Percentiles rank a stretch among this genome's conserved stretches.
These are phyloP conservation scores for Globisporangium splendens DNA, from an alignment of 352 stramenopile species.

Conservation along the genomic window DNA sequence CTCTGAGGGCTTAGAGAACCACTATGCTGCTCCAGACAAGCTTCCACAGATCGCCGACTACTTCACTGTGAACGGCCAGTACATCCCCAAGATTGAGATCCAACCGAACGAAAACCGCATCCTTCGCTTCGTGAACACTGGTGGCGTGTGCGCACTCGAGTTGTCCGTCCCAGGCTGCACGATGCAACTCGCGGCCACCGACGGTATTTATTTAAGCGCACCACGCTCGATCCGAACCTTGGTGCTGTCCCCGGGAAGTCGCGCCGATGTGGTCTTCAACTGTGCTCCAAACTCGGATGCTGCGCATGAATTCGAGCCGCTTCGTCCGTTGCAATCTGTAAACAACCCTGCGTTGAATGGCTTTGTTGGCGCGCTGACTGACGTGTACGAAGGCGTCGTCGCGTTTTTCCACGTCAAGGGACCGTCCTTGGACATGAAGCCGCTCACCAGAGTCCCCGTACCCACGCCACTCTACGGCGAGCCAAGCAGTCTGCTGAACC, in stretches of 20 bases:
- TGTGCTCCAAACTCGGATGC: slow-evolving; percentile 32
- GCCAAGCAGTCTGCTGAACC: slow-evolving; percentile 31
- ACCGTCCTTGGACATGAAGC: slow-evolving; percentile 22
- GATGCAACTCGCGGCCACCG: slow-evolving; percentile 44
- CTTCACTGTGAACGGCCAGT: slow-evolving; percentile 71
- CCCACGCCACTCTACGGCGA: slow-evolving; percentile 38
- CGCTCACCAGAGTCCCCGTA: slow-evolving; percentile 29
- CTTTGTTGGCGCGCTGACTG: slow-evolving; percentile 53
- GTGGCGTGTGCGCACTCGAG: slow-evolving; percentile 44
- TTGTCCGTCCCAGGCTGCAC: slow-evolving; percentile 59
- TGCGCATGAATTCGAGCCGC: slow-evolving; percentile 18
- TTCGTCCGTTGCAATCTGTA: slow-evolving; percentile 58
- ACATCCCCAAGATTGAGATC: slow-evolving; percentile 57
- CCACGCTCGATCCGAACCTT: slow-evolving; percentile 39
- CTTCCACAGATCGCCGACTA: slow-evolving; percentile 44
- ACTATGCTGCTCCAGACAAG: slow-evolving; percentile 11
- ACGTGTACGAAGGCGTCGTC: slow-evolving; percentile 56
- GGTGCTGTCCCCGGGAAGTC: slow-evolving; percentile 51
- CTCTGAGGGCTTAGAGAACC: slow-evolving; percentile 14
- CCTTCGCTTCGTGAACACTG: slow-evolving; percentile 64
- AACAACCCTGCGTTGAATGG: slow-evolving; percentile 30
- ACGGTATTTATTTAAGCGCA: slow-evolving; percentile 52
- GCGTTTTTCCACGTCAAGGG: slow-evolving; percentile 59
- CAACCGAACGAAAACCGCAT: slow-evolving; percentile 46
- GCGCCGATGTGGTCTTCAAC: slow-evolving; percentile 56